Conservation (phyloP, 441 rosid species). For the Bocquillonia castaneifolia region DNA sequence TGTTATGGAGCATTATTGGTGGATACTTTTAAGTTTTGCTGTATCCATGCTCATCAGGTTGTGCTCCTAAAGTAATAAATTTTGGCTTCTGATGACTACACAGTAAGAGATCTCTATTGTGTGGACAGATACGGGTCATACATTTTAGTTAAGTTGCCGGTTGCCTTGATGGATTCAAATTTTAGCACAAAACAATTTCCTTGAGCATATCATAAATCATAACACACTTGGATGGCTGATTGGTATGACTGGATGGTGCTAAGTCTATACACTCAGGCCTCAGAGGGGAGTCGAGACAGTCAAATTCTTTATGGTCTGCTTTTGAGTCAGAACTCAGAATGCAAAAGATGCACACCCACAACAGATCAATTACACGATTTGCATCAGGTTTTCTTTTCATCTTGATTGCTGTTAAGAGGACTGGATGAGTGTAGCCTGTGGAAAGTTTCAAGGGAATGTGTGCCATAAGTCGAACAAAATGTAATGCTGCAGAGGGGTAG, state of each 20-base stretch:
- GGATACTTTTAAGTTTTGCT: constrained; percentile 52
- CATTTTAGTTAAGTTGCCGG: constrained; percentile 18
- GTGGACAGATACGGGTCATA: constrained; percentile 89
- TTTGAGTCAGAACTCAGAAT: not conserved
- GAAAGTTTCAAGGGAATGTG: not conserved
- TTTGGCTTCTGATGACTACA: constrained; percentile 82
- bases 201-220: not conserved
- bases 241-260: too few relatives aligned
- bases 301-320: not conserved
- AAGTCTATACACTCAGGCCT: too few relatives aligned
- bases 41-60: constrained; percentile 34
- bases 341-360: not conserved
- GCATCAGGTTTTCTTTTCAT: not conserved
- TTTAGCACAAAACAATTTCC: too few relatives aligned
- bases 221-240: not conserved
- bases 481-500: not conserved
- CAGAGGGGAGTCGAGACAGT: not conserved
- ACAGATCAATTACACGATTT: not conserved
- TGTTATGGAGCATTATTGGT: constrained; percentile 42
- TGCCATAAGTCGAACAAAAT: not conserved
- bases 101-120: constrained; percentile 46
- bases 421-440: not conserved
- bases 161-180: not conserved
- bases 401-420: not conserved
- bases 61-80: constrained; percentile 57